Evolutionary conservation across 495 filamentous ascomycete genomes (phyloP).

Genomic region (Talaromyces proteolyticus): DNA sequence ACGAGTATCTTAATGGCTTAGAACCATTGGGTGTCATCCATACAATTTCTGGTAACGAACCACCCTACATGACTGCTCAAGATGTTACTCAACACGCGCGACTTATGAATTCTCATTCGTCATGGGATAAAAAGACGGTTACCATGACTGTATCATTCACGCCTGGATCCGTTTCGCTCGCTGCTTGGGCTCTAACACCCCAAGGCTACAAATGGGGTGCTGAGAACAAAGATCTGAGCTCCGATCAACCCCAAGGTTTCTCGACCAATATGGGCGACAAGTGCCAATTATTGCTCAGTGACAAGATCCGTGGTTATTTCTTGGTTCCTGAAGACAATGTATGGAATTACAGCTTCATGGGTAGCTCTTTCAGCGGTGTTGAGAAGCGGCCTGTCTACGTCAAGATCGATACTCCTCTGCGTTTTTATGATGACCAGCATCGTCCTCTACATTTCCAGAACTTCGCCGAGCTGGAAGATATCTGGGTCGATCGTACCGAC

Average conservation of each 20-base stretch:
- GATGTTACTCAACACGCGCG: constrained; percentile 92
- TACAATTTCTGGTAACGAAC: constrained; percentile 90
- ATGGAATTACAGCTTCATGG: constrained; percentile 99
- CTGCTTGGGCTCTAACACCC: constrained; percentile 87
- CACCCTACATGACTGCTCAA: constrained; percentile 88
- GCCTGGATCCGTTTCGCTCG: constrained; percentile 92
- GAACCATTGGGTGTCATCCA: constrained; percentile 96
- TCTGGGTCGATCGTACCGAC: constrained; percentile 81
- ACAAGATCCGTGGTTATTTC: constrained; percentile 92
- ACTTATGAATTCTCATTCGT: constrained; percentile 73
- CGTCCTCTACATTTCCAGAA: constrained; percentile 91
- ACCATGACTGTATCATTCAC: constrained; percentile 98
- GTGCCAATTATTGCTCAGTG: constrained; percentile 85
- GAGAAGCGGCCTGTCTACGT: constrained; percentile 90
- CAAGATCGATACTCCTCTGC: constrained; percentile 83
- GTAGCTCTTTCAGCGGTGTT: constrained; percentile 73
- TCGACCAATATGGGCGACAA: constrained; percentile 89
- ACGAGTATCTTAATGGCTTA: constrained; percentile 81
- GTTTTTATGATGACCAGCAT: constrained; percentile 92
- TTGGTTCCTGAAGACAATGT: constrained; percentile 83
- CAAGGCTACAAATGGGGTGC: constrained; percentile 94
- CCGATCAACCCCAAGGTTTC: constrained; percentile 92
- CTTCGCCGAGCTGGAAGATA: constrained; percentile 86
- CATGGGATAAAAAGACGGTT: constrained; percentile 92
- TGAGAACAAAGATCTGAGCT: constrained; percentile 88